Base-by-base conservation (phyloP, 1,284 basidiomycete genomes). In the Microbotryum saponariae region DNA sequence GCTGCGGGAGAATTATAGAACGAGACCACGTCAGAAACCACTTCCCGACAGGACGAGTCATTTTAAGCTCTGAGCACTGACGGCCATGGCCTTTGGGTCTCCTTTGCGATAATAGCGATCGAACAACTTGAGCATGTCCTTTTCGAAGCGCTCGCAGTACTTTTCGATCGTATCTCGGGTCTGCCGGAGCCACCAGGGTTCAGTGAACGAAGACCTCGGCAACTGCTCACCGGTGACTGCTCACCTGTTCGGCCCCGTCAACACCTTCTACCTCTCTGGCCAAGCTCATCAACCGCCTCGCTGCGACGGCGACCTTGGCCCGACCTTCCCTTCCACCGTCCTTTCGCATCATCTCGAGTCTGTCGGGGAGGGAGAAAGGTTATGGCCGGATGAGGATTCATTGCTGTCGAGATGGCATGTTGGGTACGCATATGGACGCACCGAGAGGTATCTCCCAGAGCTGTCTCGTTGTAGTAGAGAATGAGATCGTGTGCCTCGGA, bases 51-150 rank as follows among this genome's bases (percentile, higher is more conserved):
- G 48, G 25, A 48, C 45, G 23, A 56, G 20, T 55, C 54, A 18
- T 21, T 44, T 9, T 21, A 31, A 8, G 45, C 49, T 10, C 25
- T 21, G 37, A 44, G 44, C 53, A 80, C 86, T 70, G 70, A 92
- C 91, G 77, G 91, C 90, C 96, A 99, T 99, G 87, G 96, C 91
- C 76, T 93, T 93, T 0, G 96, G 96, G 73, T 99, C 96, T 42
- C 93, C 92, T 73, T 91, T 89, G 57, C 92, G 83, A 77, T 97
- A 97, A 73, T 89, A 91, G 68, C 87, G 80, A 76, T 99, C 96
- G 73, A 99, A 99, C 51, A 97, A 80, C 73, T 89, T 86, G 59
- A 98, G 83, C 85, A 97, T 94, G 74, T 98, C 94, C 77, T 96
- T 97, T 77, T 99, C 96, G 70, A 98, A 98, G 73, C 89, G 89